Evolutionary conservation across 257 asterid genomes (phyloP).

Genomic region (Capsicum baccatum): DNA sequence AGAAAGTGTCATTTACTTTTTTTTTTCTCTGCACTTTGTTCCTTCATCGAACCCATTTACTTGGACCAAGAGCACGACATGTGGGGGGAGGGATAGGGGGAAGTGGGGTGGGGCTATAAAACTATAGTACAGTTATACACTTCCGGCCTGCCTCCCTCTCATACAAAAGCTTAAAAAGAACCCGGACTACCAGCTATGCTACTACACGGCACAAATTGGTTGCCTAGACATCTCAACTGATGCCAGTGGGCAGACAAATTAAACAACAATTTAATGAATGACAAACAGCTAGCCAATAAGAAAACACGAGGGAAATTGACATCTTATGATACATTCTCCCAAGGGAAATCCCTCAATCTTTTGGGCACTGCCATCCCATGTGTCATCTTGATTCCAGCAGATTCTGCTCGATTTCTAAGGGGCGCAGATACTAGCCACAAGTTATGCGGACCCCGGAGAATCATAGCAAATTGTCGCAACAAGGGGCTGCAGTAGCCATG

Average conservation of each 20-base stretch:
- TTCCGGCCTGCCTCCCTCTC: conserved; percentile 25
- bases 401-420: not conserved
- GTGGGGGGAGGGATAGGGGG: not conserved
- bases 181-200: conserved; percentile 22
- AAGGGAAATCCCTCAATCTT: not conserved
- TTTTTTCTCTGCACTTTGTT: not conserved
- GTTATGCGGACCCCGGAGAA: conserved; percentile 4
- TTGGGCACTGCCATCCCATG: not conserved
- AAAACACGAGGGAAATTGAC: not conserved
- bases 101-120: not conserved
- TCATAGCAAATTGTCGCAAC: not conserved
- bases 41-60: not conserved
- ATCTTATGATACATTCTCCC: conserved; percentile 10
- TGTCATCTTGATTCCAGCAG: conserved; percentile 6
- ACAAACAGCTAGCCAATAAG: not conserved
- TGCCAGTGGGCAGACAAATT: not conserved
- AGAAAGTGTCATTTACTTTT: not conserved
- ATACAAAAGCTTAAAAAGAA: not conserved
- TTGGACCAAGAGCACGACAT: not conserved
- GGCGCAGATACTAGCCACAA: not conserved
- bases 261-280: conserved; percentile 8
- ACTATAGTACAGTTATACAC: conserved; percentile 21
- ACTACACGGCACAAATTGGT: not conserved
- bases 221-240: not conserved
- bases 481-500: not conserved